Evolutionary conservation across 2,329 filamentous ascomycete species (phyloP), one percentile per base, ranked within the genome.

Genomic region (Fusarium chlamydosporum): DNA sequence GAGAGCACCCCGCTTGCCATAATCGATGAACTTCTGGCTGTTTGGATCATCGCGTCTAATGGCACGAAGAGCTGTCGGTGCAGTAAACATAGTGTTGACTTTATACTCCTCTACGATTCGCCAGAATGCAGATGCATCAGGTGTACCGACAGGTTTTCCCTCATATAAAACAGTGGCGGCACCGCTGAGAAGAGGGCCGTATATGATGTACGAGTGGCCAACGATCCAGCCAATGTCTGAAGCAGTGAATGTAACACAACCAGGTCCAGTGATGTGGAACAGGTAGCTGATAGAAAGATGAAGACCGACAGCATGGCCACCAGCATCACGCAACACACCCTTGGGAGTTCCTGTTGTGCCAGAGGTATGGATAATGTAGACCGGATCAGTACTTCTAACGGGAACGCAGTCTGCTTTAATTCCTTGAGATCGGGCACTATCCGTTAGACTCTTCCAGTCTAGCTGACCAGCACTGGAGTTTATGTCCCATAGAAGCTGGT

Each of bases 351-450:
- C 93, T 0, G 93, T 96, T 0, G 93, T 96, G 13, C 93, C 89
- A 51, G 90, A 93, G 1, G 93, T 97, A 76, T 97, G 95, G 60
- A 97, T 96, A 71, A 96, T 92, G 78, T 97, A 97, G n/a, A 97
- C 81, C 1, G 88, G 88, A 71, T 97, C 93, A 9, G 86, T 89
- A 53, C 92, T 92, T 67, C 86, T 89, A 3, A 97, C 89, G 0
- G 94, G 89, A 13, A 97, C 93, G 59, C 92, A 91, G 8, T 85
- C 89, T 1, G 92, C 92, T 74, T 85, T 90, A 35, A 94, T 72
- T 0, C 88, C 88, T 63, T 92, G 84, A 41, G 87, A 87, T 43
- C 81, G 85, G 5, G 91, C 92, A 71, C 90, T 92, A 72, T 89
- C 88, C 6, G 93, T 88, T 18, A 96, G 81, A 59, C 88, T 83